These are phyloP conservation scores for Cutaneotrichosporon daszewskae DNA, from an alignment of 1,284 basidiomycete species.

Conservation along the genomic window DNA sequence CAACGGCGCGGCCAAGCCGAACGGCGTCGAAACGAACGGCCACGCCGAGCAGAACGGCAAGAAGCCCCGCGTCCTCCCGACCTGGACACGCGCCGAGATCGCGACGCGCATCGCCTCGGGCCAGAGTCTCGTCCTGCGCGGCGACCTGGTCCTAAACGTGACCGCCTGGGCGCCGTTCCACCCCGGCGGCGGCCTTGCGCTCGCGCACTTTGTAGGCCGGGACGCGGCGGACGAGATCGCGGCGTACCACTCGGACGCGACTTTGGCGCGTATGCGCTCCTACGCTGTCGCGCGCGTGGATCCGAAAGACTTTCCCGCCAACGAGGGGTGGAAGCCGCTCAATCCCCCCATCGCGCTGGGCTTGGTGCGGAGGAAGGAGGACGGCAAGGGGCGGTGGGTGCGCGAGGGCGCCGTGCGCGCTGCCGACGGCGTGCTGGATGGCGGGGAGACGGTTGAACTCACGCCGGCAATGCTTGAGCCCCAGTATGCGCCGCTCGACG, in stretches of 20 bases:
- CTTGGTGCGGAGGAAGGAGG: slow-evolving; percentile 56
- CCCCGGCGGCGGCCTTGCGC: slow-evolving; percentile 82
- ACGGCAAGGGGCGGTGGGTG: slow-evolving; percentile 39
- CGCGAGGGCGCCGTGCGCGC: slow-evolving; percentile 37
- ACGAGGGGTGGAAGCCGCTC: slow-evolving; percentile 65
- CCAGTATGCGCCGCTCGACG: slow-evolving; percentile 55
- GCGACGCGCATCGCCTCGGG: slow-evolving; percentile 60
- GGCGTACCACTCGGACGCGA: slow-evolving; percentile 75
- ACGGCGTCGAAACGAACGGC: not conserved
- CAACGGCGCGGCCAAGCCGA: not conserved
- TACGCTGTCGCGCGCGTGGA: slow-evolving; percentile 74
- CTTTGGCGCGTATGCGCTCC: slow-evolving; percentile 59
- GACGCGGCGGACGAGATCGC: slow-evolving; percentile 93
- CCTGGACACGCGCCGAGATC: slow-evolving; percentile 28
- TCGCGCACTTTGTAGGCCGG: slow-evolving; percentile 92
- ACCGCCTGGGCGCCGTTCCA: slow-evolving; percentile 75
- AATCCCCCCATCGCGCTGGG: slow-evolving; percentile 85
- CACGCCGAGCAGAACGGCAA: not conserved
- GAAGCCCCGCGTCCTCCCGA: slow-evolving; percentile 1
- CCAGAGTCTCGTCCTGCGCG: slow-evolving; percentile 73
- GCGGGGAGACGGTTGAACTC: slow-evolving; percentile 7
- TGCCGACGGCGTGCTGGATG: slow-evolving; percentile 8
- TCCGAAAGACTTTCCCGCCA: slow-evolving; percentile 13
- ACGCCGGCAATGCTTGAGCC: slow-evolving; percentile 38
- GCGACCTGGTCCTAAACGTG: slow-evolving; percentile 71